Evolutionary conservation across 208 protist species (phyloP), one percentile per base, ranked within the genome.

Genomic region (Acanthamoeba royreba): DNA sequence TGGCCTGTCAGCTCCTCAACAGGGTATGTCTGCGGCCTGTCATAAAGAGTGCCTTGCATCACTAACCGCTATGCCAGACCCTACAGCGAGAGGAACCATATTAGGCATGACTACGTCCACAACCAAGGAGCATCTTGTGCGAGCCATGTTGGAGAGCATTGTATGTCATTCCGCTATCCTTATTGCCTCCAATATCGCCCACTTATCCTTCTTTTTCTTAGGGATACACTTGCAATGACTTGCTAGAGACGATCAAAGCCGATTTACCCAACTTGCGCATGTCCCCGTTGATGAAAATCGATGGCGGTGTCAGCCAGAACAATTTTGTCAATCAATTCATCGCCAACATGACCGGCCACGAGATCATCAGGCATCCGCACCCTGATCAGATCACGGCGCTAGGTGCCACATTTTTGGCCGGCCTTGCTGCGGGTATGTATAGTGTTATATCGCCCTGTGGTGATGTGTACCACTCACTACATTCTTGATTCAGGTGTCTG

Each of bases 11-110:
- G 74, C 89, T 22, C 95, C 95, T 33, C 81, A 94, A n/a, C 91
- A 94, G 31, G 99, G 99, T 94, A 98, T 38, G 94, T 97, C 22
- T 1, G 66, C 93, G 5, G 19, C 47, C 1, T 0, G n/a, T n/a
- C n/a, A 38, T 88, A 28, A 66, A 5, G 19, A 45, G 2, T 69
- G 15, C n/a, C n/a, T n/a, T n/a, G n/a, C n/a, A n/a, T n/a, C n/a
- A n/a, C n/a, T n/a, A n/a, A n/a, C n/a, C n/a, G n/a, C n/a, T n/a
- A n/a, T n/a, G n/a, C n/a, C 81, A 49, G 92, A 96, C 53, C 58
- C 92, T 1, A 35, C 45, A 15, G 95, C 93, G n/a, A 58, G 89
- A 81, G 95, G 95, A 4, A 31, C 93, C 1, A 90, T 96, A 52
- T 77, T 95, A 49, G 95, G 95, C 22, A 53, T 96, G 79, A 94